These are phyloP conservation scores for Miscanthus lutarioriparius DNA, from an alignment of 176 grass and related monocot genomes.

Conservation along the genomic window DNA sequence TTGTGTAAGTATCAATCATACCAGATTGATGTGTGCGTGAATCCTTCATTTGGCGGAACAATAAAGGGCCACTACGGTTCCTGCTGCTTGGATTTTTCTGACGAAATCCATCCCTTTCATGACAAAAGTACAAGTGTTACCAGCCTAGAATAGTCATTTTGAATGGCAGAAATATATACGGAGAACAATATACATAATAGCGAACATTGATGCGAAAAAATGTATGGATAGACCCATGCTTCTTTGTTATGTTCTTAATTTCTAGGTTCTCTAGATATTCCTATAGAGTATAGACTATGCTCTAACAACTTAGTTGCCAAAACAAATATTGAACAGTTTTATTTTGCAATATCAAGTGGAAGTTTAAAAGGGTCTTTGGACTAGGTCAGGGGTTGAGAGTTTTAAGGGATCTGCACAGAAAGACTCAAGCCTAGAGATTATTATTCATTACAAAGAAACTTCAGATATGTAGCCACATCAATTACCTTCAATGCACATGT, in stretches of 20 bases:
- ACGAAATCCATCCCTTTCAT: constrained; percentile 54
- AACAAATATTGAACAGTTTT: neutral
- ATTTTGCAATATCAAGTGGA: neutral
- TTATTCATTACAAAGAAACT: neutral
- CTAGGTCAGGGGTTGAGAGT: neutral
- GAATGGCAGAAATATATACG: neutral
- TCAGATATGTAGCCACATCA: neutral
- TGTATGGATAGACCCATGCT: neutral
- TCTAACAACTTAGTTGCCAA: neutral
- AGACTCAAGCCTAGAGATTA: neutral
- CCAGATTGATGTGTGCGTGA: constrained; percentile 47
- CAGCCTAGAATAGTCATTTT: constrained; percentile 33
- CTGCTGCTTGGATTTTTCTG: constrained; percentile 61
- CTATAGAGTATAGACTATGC: neutral
- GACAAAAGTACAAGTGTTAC: constrained; percentile 24
- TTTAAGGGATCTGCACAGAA: neutral
- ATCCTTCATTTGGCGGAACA: constrained; percentile 67
- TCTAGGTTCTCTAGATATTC: neutral
- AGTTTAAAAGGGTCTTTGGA: neutral
- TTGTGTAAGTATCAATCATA: constrained; percentile 19
- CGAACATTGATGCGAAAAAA: constrained; percentile 5
- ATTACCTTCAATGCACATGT: neutral
- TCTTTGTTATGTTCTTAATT: constrained; percentile 23
- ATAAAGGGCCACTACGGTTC: constrained; percentile 72
- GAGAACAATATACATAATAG: neutral